phyloP scores from a whole-genome alignment of 352 stramenopile species.

The Phytophthora multivora region DNA sequence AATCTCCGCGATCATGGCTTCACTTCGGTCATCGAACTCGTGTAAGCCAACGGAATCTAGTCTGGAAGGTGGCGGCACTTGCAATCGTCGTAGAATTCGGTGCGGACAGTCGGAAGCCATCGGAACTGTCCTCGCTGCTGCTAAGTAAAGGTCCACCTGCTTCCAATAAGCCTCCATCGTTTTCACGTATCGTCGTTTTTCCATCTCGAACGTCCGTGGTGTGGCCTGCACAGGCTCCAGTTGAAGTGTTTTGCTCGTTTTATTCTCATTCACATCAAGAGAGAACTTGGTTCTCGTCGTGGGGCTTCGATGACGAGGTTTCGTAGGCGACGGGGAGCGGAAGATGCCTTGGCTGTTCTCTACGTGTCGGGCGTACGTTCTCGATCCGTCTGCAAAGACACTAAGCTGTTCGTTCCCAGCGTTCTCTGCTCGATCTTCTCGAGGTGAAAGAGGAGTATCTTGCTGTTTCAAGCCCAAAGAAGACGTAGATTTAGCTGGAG shows the following conservation, averaged over 20 bases:
- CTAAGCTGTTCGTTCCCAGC: conserved; percentile 33
- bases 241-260: conserved; percentile 28
- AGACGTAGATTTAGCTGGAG: conserved; percentile 15
- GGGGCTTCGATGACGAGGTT: conserved; percentile 33
- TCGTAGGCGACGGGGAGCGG: conserved; percentile 53
- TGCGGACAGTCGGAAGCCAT: conserved; percentile 69
- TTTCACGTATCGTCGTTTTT: conserved; percentile 76
- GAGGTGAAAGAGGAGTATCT: conserved; percentile 8
- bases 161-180: conserved; percentile 87
- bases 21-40: conserved; percentile 64
- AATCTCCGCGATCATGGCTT: conserved; percentile 70
- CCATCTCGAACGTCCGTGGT: conserved; percentile 73
- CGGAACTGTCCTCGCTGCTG: conserved; percentile 49
- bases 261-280: conserved; percentile 44
- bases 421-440: conserved; percentile 17
- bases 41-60: conserved; percentile 51
- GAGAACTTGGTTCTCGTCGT: conserved; percentile 41
- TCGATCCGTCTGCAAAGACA: conserved; percentile 60
- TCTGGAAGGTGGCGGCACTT: conserved; percentile 64
- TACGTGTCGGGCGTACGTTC: conserved; percentile 63
- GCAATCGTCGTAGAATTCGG: conserved; percentile 65
- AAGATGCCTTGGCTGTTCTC: conserved; percentile 71
- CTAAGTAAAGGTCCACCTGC: conserved; percentile 75
- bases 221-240: conserved; percentile 63
- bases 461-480: conserved; percentile 8